phyloP scores from a whole-genome alignment of 768 basidiomycete genomes.

The Termitomyces sp. region DNA sequence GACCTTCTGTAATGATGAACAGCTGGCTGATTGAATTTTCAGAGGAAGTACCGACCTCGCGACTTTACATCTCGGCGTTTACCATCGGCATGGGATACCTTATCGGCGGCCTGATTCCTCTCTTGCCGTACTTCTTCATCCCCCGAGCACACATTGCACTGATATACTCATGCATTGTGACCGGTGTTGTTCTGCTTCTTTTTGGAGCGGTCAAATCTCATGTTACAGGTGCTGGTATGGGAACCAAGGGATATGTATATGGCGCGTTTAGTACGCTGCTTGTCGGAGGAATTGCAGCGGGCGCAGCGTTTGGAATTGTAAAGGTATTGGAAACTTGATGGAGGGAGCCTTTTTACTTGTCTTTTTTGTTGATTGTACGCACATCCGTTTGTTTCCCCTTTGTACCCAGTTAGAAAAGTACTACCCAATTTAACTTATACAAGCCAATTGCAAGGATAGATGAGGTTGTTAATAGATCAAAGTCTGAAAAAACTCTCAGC shows the following conservation, averaged over 20 bases:
- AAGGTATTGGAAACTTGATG: slow-evolving; percentile 34
- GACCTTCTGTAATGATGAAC: not conserved
- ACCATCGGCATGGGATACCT: slow-evolving; percentile 96
- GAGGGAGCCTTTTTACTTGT: too few species aligned
- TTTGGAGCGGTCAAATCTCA: slow-evolving; percentile 92
- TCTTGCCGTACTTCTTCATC: slow-evolving; percentile 91
- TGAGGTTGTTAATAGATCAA: too few species aligned
- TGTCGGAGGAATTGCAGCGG: slow-evolving; percentile 90
- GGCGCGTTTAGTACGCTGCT: slow-evolving; percentile 83
- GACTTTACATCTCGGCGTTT: slow-evolving; percentile 86
- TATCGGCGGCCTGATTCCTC: slow-evolving; percentile 87
- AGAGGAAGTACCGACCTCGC: slow-evolving; percentile 86
- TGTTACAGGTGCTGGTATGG: slow-evolving; percentile 75
- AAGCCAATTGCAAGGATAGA: not conserved
- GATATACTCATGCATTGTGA: slow-evolving; percentile 73
- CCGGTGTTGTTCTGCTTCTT: slow-evolving; percentile 78
- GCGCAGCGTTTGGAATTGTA: slow-evolving; percentile 53
- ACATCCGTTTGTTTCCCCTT: not conserved
- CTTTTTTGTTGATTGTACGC: not conserved
- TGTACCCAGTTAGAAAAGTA: not conserved
- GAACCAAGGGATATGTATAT: slow-evolving; percentile 69
- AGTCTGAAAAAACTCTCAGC: too few species aligned
- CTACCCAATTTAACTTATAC: not conserved
- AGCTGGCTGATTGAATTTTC: slow-evolving; percentile 2
- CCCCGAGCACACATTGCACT: slow-evolving; percentile 60